A percentile compares a stretch with the other conserved stretches of the same genome.
These are phyloP conservation scores for Aspergillus sp. DNA, from an alignment of 2,329 filamentous ascomycete species.

Conservation along the genomic window DNA sequence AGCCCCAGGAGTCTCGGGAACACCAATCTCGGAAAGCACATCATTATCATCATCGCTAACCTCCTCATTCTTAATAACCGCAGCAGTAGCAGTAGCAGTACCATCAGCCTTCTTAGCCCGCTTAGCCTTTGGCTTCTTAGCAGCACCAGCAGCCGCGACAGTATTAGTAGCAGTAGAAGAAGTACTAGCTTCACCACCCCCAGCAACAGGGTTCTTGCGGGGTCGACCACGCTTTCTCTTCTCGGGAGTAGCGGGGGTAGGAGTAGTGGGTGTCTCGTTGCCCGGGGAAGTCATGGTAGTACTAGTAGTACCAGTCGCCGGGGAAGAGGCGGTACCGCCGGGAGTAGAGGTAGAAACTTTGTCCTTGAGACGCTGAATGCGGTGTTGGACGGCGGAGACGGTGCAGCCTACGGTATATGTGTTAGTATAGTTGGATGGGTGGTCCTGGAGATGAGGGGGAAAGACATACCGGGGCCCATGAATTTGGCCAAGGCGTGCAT, in stretches of 20 bases:
- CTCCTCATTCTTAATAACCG: no score
- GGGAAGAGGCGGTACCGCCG: not conserved
- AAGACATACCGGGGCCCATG: conserved; percentile 27
- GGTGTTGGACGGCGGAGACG: conserved; percentile 24
- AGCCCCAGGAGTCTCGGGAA: not conserved
- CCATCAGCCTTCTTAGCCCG: not conserved
- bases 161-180: not conserved
- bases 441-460: not conserved
- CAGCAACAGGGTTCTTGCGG: not conserved
- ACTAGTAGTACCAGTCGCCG: not conserved
- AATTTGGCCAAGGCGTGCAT: conserved; percentile 20
- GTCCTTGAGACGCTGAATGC: conserved; percentile 24
- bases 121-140: not conserved
- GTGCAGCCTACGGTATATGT: conserved; percentile 25
- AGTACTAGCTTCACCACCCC: not conserved
- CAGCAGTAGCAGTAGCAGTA: no score
- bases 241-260: not conserved
- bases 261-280: not conserved
- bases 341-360: not conserved
- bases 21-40: no score
- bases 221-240: conserved; percentile 12
- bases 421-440: not conserved
- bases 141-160: not conserved
- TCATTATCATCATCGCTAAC: not conserved
- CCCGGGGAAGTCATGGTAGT: not conserved